A percentile compares a stretch with the other conserved stretches of the same genome.
These are phyloP conservation scores for Candida dubliniensis DNA, from an alignment of 1,139 yeast species.

Conservation along the genomic window DNA sequence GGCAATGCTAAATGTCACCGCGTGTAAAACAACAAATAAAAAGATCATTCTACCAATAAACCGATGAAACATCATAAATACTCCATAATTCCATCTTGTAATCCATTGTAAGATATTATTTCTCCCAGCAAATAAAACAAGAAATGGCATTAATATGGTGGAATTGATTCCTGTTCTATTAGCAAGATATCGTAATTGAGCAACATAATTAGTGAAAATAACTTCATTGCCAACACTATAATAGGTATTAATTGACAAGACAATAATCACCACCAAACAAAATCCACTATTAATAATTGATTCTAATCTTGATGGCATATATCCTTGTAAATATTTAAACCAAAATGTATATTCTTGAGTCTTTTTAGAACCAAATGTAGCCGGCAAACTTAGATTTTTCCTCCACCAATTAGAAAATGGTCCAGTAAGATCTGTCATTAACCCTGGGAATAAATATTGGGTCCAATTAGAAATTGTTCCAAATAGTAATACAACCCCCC, in stretches of 20 bases:
- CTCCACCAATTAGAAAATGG: conserved; percentile 34
- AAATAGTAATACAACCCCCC: conserved; percentile 44
- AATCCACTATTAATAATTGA: conserved; percentile 30
- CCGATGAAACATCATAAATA: conserved; percentile 52
- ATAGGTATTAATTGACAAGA: conserved; percentile 28
- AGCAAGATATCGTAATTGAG: conserved; percentile 35
- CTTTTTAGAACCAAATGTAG: conserved; percentile 27
- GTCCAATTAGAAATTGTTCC: conserved; percentile 46
- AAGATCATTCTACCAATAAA: conserved; percentile 50
- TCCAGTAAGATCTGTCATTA: conserved; percentile 22
- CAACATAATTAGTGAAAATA: conserved; percentile 16
- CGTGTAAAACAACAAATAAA: conserved; percentile 35
- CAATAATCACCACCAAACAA: conserved; percentile 42
- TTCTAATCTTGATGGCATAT: conserved; percentile 29
- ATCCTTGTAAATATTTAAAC: conserved; percentile 20
- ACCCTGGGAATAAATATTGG: conserved; percentile 23
- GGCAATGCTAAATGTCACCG: conserved; percentile 27
- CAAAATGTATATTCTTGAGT: conserved; percentile 17
- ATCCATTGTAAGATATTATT: conserved; percentile 49
- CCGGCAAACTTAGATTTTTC: conserved; percentile 40
- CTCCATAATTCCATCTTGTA: conserved; percentile 55
- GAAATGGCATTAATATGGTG: conserved; percentile 45
- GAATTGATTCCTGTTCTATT: conserved; percentile 56
- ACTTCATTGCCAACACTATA: conserved; percentile 21
- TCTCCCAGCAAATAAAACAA: conserved; percentile 54